phyloP scores from a whole-genome alignment of 2,329 filamentous ascomycete species.

The Pyrenochaeta sp. region DNA sequence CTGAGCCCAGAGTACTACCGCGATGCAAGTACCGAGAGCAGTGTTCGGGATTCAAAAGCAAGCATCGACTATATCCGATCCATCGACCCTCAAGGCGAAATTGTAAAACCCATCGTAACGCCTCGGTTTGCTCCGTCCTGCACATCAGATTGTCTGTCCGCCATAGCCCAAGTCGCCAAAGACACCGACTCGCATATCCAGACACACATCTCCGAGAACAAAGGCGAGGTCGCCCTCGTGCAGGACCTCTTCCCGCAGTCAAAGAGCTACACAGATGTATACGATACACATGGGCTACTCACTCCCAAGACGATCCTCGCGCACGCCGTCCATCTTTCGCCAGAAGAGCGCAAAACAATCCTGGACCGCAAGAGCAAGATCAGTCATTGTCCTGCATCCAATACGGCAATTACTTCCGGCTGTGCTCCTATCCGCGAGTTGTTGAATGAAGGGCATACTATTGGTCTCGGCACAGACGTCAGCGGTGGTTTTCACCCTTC shows the following conservation, averaged over 20 bases:
- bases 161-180: conserved; percentile 70
- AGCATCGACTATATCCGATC: conserved; percentile 65
- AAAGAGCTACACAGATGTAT: conserved; percentile 76
- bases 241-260: conserved; percentile 71
- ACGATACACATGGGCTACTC: conserved; percentile 76
- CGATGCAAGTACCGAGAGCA: conserved; percentile 70
- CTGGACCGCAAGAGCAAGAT: conserved; percentile 70
- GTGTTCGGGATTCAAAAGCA: conserved; percentile 61
- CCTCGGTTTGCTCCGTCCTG: conserved; percentile 69
- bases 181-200: conserved; percentile 75
- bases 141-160: conserved; percentile 62
- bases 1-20: conserved; percentile 80
- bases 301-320: conserved; percentile 80
- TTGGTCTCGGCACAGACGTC: conserved; percentile 91
- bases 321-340: conserved; percentile 79
- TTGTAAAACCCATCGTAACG: conserved; percentile 84
- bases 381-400: conserved; percentile 87
- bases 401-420: conserved; percentile 82
- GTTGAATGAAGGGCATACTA: conserved; percentile 75
- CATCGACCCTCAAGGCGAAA: conserved; percentile 70
- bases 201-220: conserved; percentile 91
- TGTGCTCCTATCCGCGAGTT: conserved; percentile 77
- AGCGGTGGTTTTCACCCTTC: conserved; percentile 85
- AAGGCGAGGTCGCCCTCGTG: conserved; percentile 76
- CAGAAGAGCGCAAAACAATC: conserved; percentile 72